A percentile compares a stretch with the other conserved stretches of the same genome.
These are phyloP conservation scores for Leonotis leonurus DNA, from an alignment of 257 asterid species.

Conservation along the genomic window DNA sequence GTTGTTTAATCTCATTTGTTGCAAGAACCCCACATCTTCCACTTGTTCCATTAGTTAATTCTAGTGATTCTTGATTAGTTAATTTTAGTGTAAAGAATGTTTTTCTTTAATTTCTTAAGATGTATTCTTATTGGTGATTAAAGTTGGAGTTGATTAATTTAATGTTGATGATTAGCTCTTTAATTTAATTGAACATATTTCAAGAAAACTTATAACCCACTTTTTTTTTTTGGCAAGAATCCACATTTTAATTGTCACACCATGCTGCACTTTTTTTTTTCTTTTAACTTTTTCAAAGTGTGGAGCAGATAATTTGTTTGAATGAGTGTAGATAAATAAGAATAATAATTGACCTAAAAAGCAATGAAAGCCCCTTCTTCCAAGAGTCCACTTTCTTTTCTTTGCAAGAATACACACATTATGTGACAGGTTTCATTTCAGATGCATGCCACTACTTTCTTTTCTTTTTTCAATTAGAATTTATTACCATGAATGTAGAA, in stretches of 20 bases:
- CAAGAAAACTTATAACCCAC: too few relatives aligned
- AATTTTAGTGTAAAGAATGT: neutral
- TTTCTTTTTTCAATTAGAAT: neutral
- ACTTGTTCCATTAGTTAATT: neutral
- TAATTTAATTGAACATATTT: too few relatives aligned
- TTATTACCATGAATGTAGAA: neutral
- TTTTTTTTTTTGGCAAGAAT: neutral
- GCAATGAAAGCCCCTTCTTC: neutral
- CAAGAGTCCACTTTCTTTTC: too few relatives aligned
- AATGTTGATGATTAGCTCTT: too few relatives aligned
- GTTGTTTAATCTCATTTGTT: neutral
- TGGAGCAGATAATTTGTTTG: neutral
- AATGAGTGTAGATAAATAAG: neutral
- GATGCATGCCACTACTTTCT: neutral
- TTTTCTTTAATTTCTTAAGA: too few relatives aligned
- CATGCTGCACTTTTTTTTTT: too few relatives aligned
- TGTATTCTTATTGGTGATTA: too few relatives aligned
- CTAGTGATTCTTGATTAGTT: neutral
- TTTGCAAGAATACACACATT: neutral
- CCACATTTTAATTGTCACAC: neutral
- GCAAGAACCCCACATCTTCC: conserved; percentile 10
- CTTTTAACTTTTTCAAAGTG: too few relatives aligned
- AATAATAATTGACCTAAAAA: neutral
- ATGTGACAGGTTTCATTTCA: neutral
- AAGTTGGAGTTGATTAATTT: too few relatives aligned